Conservation (phyloP, 345 rosid species). For the Syzygium aromaticum region DNA sequence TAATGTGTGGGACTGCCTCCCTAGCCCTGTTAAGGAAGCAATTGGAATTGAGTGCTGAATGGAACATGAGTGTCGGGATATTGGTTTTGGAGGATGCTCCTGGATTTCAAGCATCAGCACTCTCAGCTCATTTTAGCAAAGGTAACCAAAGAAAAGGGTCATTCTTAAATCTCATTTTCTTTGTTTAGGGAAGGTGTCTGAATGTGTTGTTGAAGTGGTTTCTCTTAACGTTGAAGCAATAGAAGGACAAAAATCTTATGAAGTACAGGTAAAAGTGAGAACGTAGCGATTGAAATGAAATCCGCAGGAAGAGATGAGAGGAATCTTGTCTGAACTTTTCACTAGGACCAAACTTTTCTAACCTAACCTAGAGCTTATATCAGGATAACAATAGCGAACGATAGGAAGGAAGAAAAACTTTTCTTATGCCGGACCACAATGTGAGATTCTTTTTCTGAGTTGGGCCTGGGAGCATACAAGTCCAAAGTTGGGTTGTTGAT, state of each 20-base stretch:
- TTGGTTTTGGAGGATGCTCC: neutral
- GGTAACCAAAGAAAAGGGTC: neutral
- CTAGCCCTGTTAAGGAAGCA: neutral
- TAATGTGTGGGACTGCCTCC: neutral
- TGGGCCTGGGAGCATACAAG: neutral
- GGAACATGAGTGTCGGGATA: neutral
- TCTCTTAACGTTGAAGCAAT: neutral
- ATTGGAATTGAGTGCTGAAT: neutral
- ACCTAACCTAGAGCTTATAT: neutral
- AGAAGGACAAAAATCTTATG: neutral
- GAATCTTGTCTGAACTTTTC: neutral
- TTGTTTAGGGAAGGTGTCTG: neutral
- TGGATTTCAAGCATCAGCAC: neutral
- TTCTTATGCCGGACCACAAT: neutral
- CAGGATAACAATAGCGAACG: neutral
- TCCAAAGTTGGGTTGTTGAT: neutral
- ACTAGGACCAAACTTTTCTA: neutral
- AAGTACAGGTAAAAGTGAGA: neutral
- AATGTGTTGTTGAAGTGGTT: neutral
- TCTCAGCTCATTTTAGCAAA: neutral
- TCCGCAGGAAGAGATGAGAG: neutral
- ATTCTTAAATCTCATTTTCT: neutral
- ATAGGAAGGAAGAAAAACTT: neutral
- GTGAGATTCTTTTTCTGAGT: neutral
- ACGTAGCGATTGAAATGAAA: neutral